Conservation (phyloP, 495 filamentous ascomycete genomes). For the Chaetomium tenue region DNA sequence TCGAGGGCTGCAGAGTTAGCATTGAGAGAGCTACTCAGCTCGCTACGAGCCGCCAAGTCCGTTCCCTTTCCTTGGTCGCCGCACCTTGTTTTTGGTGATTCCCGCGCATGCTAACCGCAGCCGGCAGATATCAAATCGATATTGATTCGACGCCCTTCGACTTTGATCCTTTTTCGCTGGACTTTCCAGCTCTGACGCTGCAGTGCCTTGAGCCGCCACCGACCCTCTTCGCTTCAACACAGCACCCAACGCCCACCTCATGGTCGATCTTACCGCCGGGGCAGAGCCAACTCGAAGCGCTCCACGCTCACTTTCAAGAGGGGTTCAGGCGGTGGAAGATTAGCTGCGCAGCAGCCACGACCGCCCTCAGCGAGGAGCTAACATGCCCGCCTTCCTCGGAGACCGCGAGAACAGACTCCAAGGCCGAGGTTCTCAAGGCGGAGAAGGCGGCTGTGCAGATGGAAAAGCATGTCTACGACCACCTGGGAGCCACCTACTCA, state of each 20-base stretch:
- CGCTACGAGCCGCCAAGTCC: constrained; percentile 76
- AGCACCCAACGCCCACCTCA: constrained; percentile 64
- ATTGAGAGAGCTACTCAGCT: constrained; percentile 73
- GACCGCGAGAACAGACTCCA: constrained; percentile 39
- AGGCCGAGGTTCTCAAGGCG: constrained; percentile 42
- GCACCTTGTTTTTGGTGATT: constrained; percentile 27
- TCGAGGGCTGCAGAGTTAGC: constrained; percentile 80
- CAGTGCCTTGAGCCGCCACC: constrained; percentile 76
- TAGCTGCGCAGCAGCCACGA: constrained; percentile 43
- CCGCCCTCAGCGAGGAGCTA: constrained; percentile 42
- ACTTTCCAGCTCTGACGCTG: constrained; percentile 77
- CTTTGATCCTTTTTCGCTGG: constrained; percentile 76
- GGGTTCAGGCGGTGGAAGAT: constrained; percentile 64
- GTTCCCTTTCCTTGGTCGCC: neutral
- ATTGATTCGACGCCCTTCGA: constrained; percentile 62
- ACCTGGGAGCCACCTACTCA: constrained; percentile 66
- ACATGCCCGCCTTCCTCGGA: constrained; percentile 38
- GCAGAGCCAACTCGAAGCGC: constrained; percentile 64
- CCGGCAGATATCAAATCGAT: constrained; percentile 47
- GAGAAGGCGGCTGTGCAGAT: constrained; percentile 48
- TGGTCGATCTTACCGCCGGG: constrained; percentile 75
- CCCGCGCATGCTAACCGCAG: constrained; percentile 21
- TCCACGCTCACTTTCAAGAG: constrained; percentile 62
- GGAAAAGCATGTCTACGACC: constrained; percentile 61
- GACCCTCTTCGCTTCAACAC: constrained; percentile 68